Base-by-base conservation (phyloP, 495 filamentous ascomycete species). In the Penicillium flavigenum region DNA sequence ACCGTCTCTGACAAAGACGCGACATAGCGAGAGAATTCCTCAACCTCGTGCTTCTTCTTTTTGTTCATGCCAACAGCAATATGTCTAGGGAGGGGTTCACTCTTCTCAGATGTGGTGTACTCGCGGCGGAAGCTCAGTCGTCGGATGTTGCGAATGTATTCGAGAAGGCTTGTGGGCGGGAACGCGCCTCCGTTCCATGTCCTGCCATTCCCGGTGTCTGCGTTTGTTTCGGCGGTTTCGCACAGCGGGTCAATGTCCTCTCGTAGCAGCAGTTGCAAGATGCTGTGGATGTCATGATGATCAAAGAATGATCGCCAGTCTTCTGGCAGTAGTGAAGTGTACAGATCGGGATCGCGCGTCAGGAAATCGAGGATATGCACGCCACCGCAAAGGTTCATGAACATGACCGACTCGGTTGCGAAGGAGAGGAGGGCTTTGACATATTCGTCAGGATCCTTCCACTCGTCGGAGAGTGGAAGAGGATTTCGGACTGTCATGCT, bases 331-430 rank as follows among this genome's bases (percentile, higher is more conserved):
- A 91, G 77, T 3, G 79, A 74, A 31, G 83, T 79, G 67, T 96
- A 98, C 0, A 97, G 76, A 70, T 86, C 83, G 20, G 89, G 88
- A 17, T 91, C 84, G 53, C 83, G 82, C 11, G 91, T 96, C 73
- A 96, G 87, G 72, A 98, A 98, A 67, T 98, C 94, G 47, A 98
- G 79, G 54, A 98, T 91, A 70, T 98, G 94, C 2, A 98, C 88
- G 24, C 92, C 92, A 48, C 94, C 95, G 68, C 91, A 96, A 47
- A 98, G 79, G 47, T 86, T 88, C 62, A 88, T 89, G 65, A 97
- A 91, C 22, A 92, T 80, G 31, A 84, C 80, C 19, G 87, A 87
- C 31, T 85, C 85, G 10, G 85, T 87, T n/a, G 83, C 81, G 67
- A 98, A 96, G 38, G 81, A 62, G 17, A 98, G 79, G 8, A 97